Base-by-base conservation (phyloP, 768 basidiomycete species). In the Trametopsis cervina region DNA sequence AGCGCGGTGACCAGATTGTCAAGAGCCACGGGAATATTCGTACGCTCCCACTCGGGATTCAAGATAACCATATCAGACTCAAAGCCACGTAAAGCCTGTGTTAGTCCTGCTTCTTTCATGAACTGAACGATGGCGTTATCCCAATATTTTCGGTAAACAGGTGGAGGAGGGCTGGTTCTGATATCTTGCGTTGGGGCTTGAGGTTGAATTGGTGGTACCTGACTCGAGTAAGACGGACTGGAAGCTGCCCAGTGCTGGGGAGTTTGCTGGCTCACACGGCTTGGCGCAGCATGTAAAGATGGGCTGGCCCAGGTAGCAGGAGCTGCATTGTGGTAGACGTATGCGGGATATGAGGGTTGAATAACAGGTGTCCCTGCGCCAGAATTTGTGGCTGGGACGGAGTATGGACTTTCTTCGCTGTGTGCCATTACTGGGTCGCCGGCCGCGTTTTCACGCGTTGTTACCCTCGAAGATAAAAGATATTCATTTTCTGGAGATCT, bases 11-110 rank as follows among this genome's bases (percentile, higher is more conserved):
- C 63, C 22, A 88, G 62, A 22, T 74, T 71, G 3, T 66, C 63
- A 25, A 89, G 62, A 3, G 84, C 84, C 0, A 58, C 65, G 9
- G 79, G 77, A 5, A 86, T 68, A n/a, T 65, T 70, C 49, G 69
- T 67, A 29, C 69, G 68, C 62, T 88, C 86, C 75, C 80, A 85
- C 1, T 77, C 75, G 0, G 71, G 59, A 51, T 79, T 88, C 66
- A 88, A 62, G n/a, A 85, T 73, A 4, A 88, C 59, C 67, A 88
- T 74, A 57, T 89, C 86, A n/a, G 71, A 63, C 54, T 85, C 79
- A 40, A 89, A 78, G 0, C 82, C 86, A 29, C 68, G 69, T 38
- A 79, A 56, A 0, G 83, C 71, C 57, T 87, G 81, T 1, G 64
- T 69, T 18, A 88, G 60, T 3, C 81, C 78, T 15, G 79, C 68